phyloP scores from a whole-genome alignment of 768 basidiomycete genomes.

The Tylopilus rubrobrunneus region DNA sequence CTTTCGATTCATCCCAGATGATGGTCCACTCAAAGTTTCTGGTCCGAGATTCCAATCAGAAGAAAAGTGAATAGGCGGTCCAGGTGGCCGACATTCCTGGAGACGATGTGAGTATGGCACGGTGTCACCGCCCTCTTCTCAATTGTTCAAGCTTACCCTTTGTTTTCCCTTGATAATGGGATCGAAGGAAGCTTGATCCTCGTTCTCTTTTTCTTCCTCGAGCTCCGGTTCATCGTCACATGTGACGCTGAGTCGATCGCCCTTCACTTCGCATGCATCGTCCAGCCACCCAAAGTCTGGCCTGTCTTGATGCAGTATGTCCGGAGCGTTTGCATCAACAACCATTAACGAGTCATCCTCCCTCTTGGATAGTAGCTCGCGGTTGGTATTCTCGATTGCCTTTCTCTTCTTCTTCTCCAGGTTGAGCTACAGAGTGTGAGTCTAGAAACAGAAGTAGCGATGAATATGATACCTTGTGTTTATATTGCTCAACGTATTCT shows the following conservation, averaged over 20 bases:
- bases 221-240: constrained; percentile 12
- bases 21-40: constrained; percentile 7
- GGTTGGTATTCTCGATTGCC: constrained; percentile 16
- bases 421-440: constrained; percentile 12
- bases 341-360: constrained; percentile 31
- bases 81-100: constrained; percentile 4
- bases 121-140: background rate
- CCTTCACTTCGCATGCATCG: constrained; percentile 25
- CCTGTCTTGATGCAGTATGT: constrained; percentile 10
- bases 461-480: constrained; percentile 18
- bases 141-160: constrained; percentile 2
- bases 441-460: background rate
- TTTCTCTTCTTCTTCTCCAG: constrained; percentile 28
- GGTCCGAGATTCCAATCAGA: constrained; percentile 23
- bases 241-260: constrained; percentile 19
- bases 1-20: constrained; percentile 8
- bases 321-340: constrained; percentile 27
- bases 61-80: constrained; percentile 7
- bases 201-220: constrained; percentile 19
- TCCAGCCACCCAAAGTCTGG: constrained; percentile 26
- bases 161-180: constrained; percentile 1
- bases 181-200: constrained; percentile 13
- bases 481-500: constrained; percentile 17
- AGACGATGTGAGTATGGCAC: constrained; percentile 2
- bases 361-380: constrained; percentile 1